phyloP scores from a whole-genome alignment of 140 eudicot genomes.

The Senecio squalidus region DNA sequence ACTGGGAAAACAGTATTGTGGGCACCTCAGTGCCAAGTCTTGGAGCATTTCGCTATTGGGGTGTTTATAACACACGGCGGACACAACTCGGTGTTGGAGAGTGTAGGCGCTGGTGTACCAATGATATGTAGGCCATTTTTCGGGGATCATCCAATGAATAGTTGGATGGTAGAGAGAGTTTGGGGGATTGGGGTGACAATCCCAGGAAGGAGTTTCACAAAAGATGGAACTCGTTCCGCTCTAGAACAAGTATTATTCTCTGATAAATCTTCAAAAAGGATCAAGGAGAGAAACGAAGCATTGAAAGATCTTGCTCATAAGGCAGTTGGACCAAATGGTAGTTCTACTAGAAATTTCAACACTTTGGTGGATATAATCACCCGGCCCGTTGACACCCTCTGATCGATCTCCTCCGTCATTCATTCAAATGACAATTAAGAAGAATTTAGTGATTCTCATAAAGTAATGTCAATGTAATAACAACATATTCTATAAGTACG shows the following conservation, averaged over 20 bases:
- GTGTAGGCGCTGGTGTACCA: conserved; percentile 49
- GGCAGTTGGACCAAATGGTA: conserved; percentile 47
- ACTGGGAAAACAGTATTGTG: conserved; percentile 50
- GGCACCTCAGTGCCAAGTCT: conserved; percentile 56
- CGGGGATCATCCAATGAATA: conserved; percentile 51
- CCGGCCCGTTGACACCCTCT: background rate
- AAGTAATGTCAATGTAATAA: too few species aligned
- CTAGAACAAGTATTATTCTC: conserved; percentile 20
- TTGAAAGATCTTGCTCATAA: conserved; percentile 34
- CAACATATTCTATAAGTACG: too few species aligned
- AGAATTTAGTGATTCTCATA: too few species aligned
- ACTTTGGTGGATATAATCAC: conserved; percentile 36
- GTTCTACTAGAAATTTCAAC: conserved; percentile 39
- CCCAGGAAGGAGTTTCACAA: conserved; percentile 38
- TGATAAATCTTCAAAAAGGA: conserved; percentile 8
- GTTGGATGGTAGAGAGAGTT: conserved; percentile 46
- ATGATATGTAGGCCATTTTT: conserved; percentile 58
- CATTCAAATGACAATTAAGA: too few species aligned
- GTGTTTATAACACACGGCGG: conserved; percentile 55
- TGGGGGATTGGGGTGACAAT: conserved; percentile 51
- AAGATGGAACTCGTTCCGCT: conserved; percentile 23
- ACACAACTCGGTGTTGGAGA: conserved; percentile 61
- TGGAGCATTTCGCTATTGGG: conserved; percentile 35
- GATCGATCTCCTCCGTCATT: too few species aligned
- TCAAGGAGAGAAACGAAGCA: conserved; percentile 22